Evolutionary conservation across 306 rosid genomes (phyloP), one percentile per base, ranked within the genome.

Genomic region (Ormosia semicastrata): DNA sequence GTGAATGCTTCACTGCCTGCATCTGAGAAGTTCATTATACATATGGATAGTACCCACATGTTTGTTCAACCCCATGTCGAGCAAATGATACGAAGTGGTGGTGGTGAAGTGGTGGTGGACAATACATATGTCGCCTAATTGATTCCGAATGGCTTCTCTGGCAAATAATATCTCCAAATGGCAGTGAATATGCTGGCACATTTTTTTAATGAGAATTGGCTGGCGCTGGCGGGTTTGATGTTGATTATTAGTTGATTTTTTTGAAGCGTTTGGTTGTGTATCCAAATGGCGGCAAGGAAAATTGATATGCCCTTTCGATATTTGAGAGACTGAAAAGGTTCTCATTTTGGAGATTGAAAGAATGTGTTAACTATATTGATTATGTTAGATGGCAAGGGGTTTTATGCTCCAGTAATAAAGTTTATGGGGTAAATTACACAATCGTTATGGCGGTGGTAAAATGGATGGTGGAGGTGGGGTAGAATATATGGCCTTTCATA

Each of bases 31-130:
- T 92, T 95, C 88, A 92, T 95, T 36, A 92, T 95, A 81, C 95
- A 90, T 54, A 56, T 90, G 94, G 98, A 95, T 83, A 84, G 29
- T 24, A 91, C 98, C 41, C 99, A 93, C 85, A 67, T 93, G 63
- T 93, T 95, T 90, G 98, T 93, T 80, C 99, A 95, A 76, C 97
- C 94, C 3, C 89, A 89, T 59, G 94, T 88, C 8, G 89, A 90
- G 71, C 88, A 68, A 14, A 91, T 91, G 99, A 93, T 95, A 46
- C 60, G 89, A 66, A 86, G 87, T 76, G n/a, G n/a, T n/a, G n/a
- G n/a, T n/a, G n/a, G 71, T 95, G 0, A 94, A 95, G 80, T 95
- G n/a, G n/a, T n/a, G n/a, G n/a, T 95, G 76, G 95, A 91, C 85
- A 95, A 84, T 75, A 88, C 98, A 7, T 95, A 90, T 68, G 93